phyloP scores from a whole-genome alignment of 805 yeast species.

The Metschnikowia lunata region DNA sequence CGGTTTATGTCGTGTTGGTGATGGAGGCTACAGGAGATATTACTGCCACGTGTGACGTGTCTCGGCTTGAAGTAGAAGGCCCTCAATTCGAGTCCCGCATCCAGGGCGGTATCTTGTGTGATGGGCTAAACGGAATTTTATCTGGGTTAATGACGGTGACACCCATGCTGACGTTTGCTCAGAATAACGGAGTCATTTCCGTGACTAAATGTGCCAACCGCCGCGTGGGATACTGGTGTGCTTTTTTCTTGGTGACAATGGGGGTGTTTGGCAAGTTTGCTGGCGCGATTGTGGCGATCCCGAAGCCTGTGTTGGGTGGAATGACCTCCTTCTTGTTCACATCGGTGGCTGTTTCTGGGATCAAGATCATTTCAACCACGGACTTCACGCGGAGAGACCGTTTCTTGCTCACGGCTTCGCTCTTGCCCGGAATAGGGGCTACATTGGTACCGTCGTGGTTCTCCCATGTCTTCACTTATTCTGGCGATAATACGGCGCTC shows the following conservation, averaged over 20 bases:
- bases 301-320: conserved; percentile 43
- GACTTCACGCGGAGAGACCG: conserved; percentile 20
- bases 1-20: conserved; percentile 75
- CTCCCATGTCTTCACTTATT: conserved; percentile 13
- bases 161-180: conserved; percentile 92
- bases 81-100: conserved; percentile 74
- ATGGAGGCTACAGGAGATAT: conserved; percentile 96
- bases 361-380: conserved; percentile 19
- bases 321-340: conserved; percentile 19
- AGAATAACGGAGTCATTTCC: conserved; percentile 91
- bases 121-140: conserved; percentile 74
- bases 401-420: conserved; percentile 17
- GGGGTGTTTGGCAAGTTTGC: conserved; percentile 63
- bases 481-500: conserved; percentile 14
- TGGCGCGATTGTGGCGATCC: conserved; percentile 70
- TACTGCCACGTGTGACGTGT: conserved; percentile 91
- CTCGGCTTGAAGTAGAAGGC: conserved; percentile 81
- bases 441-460: conserved; percentile 18
- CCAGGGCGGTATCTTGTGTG: conserved; percentile 91
- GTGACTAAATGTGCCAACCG: conserved; percentile 89
- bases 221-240: conserved; percentile 74
- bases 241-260: conserved; percentile 77
- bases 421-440: conserved; percentile 16
- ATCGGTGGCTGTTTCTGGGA: conserved; percentile 18
- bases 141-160: conserved; percentile 79